Percentiles rank a stretch among this genome's conserved stretches.
These are phyloP conservation scores for Entomophthora muscae DNA, from an alignment of 371 early-diverging fungal species.

Conservation along the genomic window DNA sequence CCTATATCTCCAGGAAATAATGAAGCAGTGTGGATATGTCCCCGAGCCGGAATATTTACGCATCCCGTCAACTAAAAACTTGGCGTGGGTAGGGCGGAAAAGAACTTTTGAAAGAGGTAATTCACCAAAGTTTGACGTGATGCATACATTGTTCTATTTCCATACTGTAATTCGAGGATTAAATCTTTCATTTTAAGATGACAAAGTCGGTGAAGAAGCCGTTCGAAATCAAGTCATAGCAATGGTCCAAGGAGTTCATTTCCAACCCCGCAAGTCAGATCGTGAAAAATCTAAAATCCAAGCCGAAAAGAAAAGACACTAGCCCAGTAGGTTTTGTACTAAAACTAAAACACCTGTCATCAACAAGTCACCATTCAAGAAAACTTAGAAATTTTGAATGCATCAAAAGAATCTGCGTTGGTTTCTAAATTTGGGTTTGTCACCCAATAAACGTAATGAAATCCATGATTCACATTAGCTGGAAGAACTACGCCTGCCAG, in stretches of 20 bases:
- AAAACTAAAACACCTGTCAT: too few species aligned
- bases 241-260: background rate
- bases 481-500: too few species aligned
- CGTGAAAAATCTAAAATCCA: too few species aligned
- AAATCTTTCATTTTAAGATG: too few species aligned
- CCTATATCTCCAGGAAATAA: slow-evolving; percentile 34
- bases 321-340: too few species aligned
- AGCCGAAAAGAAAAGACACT: too few species aligned
- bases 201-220: background rate
- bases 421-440: too few species aligned
- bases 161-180: background rate
- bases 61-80: slow-evolving; percentile 81
- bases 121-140: background rate
- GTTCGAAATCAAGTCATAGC: background rate
- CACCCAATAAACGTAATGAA: too few species aligned
- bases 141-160: background rate
- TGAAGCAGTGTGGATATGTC: slow-evolving; percentile 34
- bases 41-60: slow-evolving; percentile 51
- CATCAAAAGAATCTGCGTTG: too few species aligned
- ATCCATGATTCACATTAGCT: too few species aligned
- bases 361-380: too few species aligned
- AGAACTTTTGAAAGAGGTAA: slow-evolving; percentile 1
- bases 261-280: background rate
- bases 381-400: too few species aligned
- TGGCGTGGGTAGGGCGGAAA: slow-evolving; percentile 46